Conservation (phyloP, 768 basidiomycete genomes). For the Lentinula guzmanii region DNA sequence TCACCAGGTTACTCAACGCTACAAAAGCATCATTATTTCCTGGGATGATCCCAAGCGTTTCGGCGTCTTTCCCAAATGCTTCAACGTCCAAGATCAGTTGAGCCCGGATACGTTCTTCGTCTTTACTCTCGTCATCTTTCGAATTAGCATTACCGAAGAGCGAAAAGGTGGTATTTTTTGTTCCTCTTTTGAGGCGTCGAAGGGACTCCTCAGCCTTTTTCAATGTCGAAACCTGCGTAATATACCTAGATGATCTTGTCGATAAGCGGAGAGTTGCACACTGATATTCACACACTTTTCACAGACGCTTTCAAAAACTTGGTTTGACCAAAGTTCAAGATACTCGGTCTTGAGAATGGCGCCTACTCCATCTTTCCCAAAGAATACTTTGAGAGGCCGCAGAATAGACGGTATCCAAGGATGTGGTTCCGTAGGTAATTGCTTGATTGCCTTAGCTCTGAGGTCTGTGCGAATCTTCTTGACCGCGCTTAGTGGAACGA, state of each 20-base stretch:
- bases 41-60: slow-evolving; percentile 60
- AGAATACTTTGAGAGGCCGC: slow-evolving; percentile 72
- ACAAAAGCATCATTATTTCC: slow-evolving; percentile 45
- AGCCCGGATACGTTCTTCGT: slow-evolving; percentile 81
- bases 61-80: slow-evolving; percentile 75
- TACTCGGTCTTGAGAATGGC: slow-evolving; percentile 49
- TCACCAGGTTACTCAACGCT: slow-evolving; percentile 56
- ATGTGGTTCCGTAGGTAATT: slow-evolving; percentile 71
- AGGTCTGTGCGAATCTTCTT: slow-evolving; percentile 89
- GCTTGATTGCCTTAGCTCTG: slow-evolving; percentile 75
- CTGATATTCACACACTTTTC: slow-evolving; percentile 40
- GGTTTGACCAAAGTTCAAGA: slow-evolving; percentile 43
- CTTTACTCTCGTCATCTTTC: slow-evolving; percentile 57
- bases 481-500: slow-evolving; percentile 79
- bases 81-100: slow-evolving; percentile 87
- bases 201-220: slow-evolving; percentile 92
- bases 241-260: slow-evolving; percentile 47
- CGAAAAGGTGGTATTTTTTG: slow-evolving; percentile 61
- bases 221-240: slow-evolving; percentile 73
- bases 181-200: slow-evolving; percentile 80
- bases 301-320: slow-evolving; percentile 67
- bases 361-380: slow-evolving; percentile 61
- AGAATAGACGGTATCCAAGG: slow-evolving; percentile 81
- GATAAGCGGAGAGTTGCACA: neutral
- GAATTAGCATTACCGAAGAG: slow-evolving; percentile 57